Evolutionary conservation across 1,139 yeast genomes (phyloP), one percentile per base, ranked within the genome.

Genomic region (Candida neerlandica): DNA sequence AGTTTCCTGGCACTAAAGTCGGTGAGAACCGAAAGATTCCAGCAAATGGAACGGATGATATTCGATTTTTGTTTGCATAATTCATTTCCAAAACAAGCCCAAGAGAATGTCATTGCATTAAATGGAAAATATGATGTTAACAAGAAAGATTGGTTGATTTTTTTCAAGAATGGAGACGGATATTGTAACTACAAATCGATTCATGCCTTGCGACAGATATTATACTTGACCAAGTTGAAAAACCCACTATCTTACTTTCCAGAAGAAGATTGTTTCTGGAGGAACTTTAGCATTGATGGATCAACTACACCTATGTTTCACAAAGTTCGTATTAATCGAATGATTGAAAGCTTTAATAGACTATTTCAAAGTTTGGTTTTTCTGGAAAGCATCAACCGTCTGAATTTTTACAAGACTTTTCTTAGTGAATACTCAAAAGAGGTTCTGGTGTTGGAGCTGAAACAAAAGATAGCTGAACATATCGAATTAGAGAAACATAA

Each of bases 311-410:
- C 67, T 9, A 58, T 58, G 51, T 72, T 65, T 55, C 67, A 63
- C 52, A 77, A 67, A 57, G 70, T 55, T 51, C 64, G 75, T 23
- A 65, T 79, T 26, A 82, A 84, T 52, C 71, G 81, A 38, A 62
- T 81, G 30, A 70, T 82, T 43, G 77, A 75, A 35, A 68, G 69
- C 37, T 59, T 85, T 45, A 84, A 83, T 51, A 57, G 73, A 7
- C 73, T 81, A 46, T 64, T 85, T 21, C 67, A 71, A 34, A 64
- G 75, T 11, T 56, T 83, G 30, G 58, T 67, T 3, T 58, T 56
- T 38, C 73, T 70, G 48, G 59, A 55, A 27, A 58, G 52, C 34
- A 53, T 60, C 14, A 53, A 58, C 12, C 53, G 42, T 60, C 19
- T 71, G 3, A 15, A 34, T 9, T 46, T 55, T 40, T 52, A 42